Conservation (phyloP, 441 rosid genomes). For the Populus hybrid region DNA sequence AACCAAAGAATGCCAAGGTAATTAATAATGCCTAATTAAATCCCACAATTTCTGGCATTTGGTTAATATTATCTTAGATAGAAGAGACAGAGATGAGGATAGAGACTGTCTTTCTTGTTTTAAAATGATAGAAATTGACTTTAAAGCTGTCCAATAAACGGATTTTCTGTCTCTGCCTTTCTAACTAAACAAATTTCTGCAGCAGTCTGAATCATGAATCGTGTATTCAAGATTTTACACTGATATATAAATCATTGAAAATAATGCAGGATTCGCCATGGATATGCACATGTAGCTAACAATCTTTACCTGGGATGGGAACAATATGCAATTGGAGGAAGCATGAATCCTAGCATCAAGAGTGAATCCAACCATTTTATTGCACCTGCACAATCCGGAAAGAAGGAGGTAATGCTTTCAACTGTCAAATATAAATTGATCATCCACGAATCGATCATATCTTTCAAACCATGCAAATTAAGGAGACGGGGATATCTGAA, state of each 20-base stretch:
- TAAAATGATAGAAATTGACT: background rate
- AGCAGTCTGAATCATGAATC: no score
- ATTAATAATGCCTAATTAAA: background rate
- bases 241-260: background rate
- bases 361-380: constrained; percentile 75
- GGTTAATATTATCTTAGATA: no score
- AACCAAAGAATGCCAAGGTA: constrained; percentile 89
- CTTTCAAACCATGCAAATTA: background rate
- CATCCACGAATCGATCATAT: background rate
- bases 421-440: background rate
- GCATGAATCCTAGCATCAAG: constrained; percentile 73
- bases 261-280: constrained; percentile 53
- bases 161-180: no score
- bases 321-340: constrained; percentile 86
- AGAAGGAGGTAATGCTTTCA: constrained; percentile 44
- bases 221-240: no score
- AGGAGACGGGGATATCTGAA: background rate
- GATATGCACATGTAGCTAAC: constrained; percentile 74
- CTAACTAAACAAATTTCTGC: no score
- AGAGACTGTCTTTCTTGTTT: no score
- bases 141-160: background rate
- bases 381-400: constrained; percentile 43
- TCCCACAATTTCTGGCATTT: background rate
- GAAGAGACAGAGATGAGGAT: no score
- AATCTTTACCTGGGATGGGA: constrained; percentile 78